phyloP scores from a whole-genome alignment of 768 basidiomycete genomes.

The Tulasnella calospora region DNA sequence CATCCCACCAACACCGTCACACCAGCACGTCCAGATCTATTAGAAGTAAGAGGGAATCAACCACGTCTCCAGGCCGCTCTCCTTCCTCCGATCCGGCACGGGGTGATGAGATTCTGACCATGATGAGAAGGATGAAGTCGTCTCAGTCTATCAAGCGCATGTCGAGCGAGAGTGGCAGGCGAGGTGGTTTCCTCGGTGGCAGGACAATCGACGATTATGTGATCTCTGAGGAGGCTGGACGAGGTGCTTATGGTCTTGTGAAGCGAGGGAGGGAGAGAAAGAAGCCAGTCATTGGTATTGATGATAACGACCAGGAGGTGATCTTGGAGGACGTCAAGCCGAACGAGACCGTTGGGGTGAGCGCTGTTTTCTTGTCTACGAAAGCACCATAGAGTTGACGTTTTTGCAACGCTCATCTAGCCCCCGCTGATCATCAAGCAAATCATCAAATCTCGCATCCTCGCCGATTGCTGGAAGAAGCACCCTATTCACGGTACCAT shows the following conservation, averaged over 20 bases:
- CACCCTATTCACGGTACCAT: slow-evolving; percentile 93
- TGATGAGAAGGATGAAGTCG: slow-evolving; percentile 18
- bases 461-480: slow-evolving; percentile 99
- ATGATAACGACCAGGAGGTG: slow-evolving; percentile 17
- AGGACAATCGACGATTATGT: slow-evolving; percentile 80
- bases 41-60: not conserved
- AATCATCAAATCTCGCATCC: slow-evolving; percentile 95
- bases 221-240: slow-evolving; percentile 82
- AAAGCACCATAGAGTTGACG: not conserved
- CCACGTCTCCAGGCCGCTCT: not conserved
- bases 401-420: slow-evolving; percentile 41
- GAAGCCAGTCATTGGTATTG: not conserved
- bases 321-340: slow-evolving; percentile 29
- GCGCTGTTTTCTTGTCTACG: slow-evolving; percentile 33
- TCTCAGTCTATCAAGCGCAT: slow-evolving; percentile 21
- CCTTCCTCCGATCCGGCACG: not conserved
- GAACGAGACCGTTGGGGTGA: slow-evolving; percentile 79
- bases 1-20: slow-evolving; percentile 3
- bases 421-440: slow-evolving; percentile 93
- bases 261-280: slow-evolving; percentile 79
- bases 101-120: not conserved
- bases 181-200: slow-evolving; percentile 34
- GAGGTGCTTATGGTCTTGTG: slow-evolving; percentile 93
- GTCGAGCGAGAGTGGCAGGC: slow-evolving; percentile 21
- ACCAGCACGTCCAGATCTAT: not conserved